A percentile compares a stretch with the other conserved stretches of the same genome.
Conservation (phyloP, 768 basidiomycete species). For the Amanita subjunquillea region DNA sequence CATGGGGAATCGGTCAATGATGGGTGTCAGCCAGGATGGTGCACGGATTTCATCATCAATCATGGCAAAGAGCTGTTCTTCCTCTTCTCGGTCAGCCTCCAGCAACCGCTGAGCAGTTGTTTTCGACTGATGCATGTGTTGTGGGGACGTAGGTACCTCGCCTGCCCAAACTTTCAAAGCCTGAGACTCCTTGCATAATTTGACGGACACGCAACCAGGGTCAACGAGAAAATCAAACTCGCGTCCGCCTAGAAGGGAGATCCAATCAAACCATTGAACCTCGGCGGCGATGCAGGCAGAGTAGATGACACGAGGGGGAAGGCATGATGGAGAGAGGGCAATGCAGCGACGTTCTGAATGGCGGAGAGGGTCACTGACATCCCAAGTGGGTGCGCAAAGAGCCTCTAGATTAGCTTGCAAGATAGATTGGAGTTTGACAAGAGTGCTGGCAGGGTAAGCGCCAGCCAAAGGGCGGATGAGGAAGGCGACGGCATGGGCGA, state of each 20-base stretch:
- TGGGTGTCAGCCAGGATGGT: conserved; percentile 61
- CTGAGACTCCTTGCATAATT: conserved; percentile 35
- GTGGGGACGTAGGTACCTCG: conserved; percentile 23
- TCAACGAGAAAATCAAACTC: conserved; percentile 78
- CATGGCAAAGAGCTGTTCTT: conserved; percentile 64
- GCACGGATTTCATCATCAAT: conserved; percentile 63
- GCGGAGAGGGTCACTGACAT: conserved; percentile 48
- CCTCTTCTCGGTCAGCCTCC: conserved; percentile 62
- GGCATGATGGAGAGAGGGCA: conserved; percentile 55
- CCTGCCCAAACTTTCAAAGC: conserved; percentile 64
- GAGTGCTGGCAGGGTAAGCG: conserved; percentile 46
- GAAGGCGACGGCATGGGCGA: conserved; percentile 67
- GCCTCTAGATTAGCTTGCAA: conserved; percentile 69
- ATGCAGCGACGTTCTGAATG: conserved; percentile 70
- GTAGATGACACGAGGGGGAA: conserved; percentile 65
- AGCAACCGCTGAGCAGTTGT: conserved; percentile 69
- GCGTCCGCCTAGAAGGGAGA: conserved; percentile 50
- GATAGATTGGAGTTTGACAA: conserved; percentile 59
- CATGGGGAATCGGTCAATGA: conserved; percentile 47
- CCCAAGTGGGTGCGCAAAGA: conserved; percentile 61
- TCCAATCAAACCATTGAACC: conserved; percentile 80
- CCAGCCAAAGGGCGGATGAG: conserved; percentile 56
- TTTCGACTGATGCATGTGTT: conserved; percentile 25
- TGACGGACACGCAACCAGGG: conserved; percentile 68
- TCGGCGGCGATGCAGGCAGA: conserved; percentile 58